Evolutionary conservation across 805 yeast genomes (phyloP), one percentile per base, ranked within the genome.

Genomic region (Monosporozyma aerobia): DNA sequence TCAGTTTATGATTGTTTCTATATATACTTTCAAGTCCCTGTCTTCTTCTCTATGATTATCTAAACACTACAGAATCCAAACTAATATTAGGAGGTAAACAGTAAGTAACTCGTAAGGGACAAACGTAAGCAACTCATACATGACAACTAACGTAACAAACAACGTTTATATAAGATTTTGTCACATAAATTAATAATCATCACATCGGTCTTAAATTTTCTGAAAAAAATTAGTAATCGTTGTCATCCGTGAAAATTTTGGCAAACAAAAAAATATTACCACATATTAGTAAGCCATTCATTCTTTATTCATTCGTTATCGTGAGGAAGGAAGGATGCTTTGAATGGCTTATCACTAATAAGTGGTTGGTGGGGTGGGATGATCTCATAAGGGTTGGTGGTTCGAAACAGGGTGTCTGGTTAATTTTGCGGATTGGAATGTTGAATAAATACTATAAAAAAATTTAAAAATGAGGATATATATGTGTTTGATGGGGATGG

Each of bases 381-480:
- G 19, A 19, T 19, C 19, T 19, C 19, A 19, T 1, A 19, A 19
- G 19, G 19, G 19, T 19, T 19, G 1, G 19, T 19, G 19, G 19
- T 19, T 19, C 19, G 2, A 19, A 27, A 27, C 29, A 7, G 5
- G 29, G 7, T 27, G 29, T 7, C 7, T 27, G 29, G 29, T 27
- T 27, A 7, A 27, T 27, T 27, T 27, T 27, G 29, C 29, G 29
- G 29, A 27, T 27, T 27, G 29, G 29, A 27, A 27, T 27, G 29
- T 27, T 27, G 29, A 27, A 27, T 27, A 27, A 27, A 7, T 27
- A 27, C 29, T 27, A 27, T 35, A 35, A n/a, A 35, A n/a, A 2
- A 2, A 2, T 35, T 32, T 32, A 32, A 9, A 33, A 14, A 33
- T 60, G 58, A 19, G 19, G 19, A 19, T 60, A 58, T 33, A 14